Base-by-base conservation (phyloP, 2,329 filamentous ascomycete species). In the Fusarium xylarioides region DNA sequence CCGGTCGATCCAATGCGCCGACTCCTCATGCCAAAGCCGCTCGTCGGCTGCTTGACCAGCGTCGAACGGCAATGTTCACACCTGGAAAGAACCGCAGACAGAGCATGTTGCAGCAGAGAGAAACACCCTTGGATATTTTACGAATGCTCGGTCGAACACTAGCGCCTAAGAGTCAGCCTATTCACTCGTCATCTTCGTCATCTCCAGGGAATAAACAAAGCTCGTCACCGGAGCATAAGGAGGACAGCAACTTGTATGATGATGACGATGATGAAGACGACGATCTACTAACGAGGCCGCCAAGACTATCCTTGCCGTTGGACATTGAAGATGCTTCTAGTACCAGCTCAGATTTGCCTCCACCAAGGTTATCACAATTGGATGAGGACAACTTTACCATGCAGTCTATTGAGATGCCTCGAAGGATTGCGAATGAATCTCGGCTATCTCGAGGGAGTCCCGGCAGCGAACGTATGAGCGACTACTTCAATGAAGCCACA, bases 1-100 rank as follows among this genome's bases (percentile, higher is more conserved):
- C 78, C 16, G 75, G 81, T 5, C 80, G 83, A 55, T 82, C 80
- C 70, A 83, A 85, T 79, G 82, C 83, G 18, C 82, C 85, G 7
- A 91, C 90, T 23, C 90, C 90, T 0, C 90, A 92, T 77, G 89
- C 87, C 52, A 87, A 87, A 74, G 90, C 89, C 16, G 90, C 90
- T 47, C 86, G 86, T 53, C 85, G 87, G 50, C 86, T 89, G 37
- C 84, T 91, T 58, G 86, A 91, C 73, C 85, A 87, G 70, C 88
- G 90, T 10, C 87, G 90, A 46, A 86, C 87, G 6, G 88, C 88
- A 52, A 83, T 90, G 53, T 86, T 90, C 69, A 92, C 90, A 0
- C 90, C 90, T 0, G 89, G 88, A 23, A 87, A 86, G 70, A 86
- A 86, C 59, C 85, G 87, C 26, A 85, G 90, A n/a, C 86, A 86